Conservation (phyloP, 139 green algal genomes). For the Tetratostichococcus sp. region DNA sequence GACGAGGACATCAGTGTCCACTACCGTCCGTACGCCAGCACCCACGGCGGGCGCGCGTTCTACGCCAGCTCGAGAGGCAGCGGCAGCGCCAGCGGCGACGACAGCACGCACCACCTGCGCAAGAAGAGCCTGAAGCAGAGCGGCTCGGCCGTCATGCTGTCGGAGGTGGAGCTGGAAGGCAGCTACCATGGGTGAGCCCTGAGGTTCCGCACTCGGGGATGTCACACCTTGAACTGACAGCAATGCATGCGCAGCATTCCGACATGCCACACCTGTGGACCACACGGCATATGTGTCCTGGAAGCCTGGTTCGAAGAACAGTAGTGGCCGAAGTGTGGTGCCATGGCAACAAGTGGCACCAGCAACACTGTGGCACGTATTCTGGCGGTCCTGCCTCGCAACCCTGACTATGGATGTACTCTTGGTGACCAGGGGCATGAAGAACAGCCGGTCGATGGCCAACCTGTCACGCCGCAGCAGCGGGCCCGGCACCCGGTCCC, state of each 20-base stretch:
- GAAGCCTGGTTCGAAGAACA: too few species aligned
- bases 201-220: too few species aligned
- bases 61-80: background rate
- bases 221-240: too few species aligned
- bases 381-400: too few species aligned
- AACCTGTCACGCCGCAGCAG: background rate
- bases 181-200: background rate
- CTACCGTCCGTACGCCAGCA: slow-evolving; percentile 7
- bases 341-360: too few species aligned
- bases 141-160: slow-evolving; percentile 7
- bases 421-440: background rate
- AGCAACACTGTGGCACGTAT: too few species aligned
- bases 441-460: background rate
- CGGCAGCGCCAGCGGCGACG: background rate
- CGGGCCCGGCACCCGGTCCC: too few species aligned
- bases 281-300: too few species aligned
- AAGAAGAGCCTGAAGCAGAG: slow-evolving; percentile 1
- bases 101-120: background rate
- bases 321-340: too few species aligned
- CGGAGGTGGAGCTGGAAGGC: slow-evolving; percentile 5
- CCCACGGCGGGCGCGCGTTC: background rate
- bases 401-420: too few species aligned
- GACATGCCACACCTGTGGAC: too few species aligned
- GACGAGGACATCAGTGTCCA: slow-evolving; percentile 14
- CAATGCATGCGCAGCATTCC: too few species aligned